Evolutionary conservation across 1,139 yeast species (phyloP), one percentile per base, ranked within the genome.

Genomic region (Zhuliangozyma blackwelliae): DNA sequence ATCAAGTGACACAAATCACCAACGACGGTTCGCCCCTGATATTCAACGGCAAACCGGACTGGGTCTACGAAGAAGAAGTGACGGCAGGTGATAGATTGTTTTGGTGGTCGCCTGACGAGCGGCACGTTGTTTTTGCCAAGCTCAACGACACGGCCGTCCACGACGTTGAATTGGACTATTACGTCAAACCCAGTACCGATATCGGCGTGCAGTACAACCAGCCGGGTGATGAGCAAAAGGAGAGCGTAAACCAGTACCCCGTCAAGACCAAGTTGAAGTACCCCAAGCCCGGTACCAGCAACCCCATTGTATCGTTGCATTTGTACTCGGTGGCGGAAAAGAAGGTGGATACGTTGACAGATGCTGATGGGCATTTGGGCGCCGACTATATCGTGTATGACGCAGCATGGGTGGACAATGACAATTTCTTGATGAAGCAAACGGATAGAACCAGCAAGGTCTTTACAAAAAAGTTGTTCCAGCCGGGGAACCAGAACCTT

Each of bases 1-100:
- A 48, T 9, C 40, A 48, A 9, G 48, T 63, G 5, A 49, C 43
- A 0, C 72, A 67, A 49, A 61, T 92, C 10, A 88, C 97, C 0
- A 41, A 51, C 2, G 89, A 79, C 50, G 97, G 97, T 0, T 74
- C 83, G 5, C 57, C 57, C 1, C 61, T 73, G 32, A 66, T 87
- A n/a, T 77, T 80, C 49, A 88, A 92, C 53, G 99, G 96, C 0
- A 82, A 79, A 44, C 84, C 97, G 0, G 98, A 92, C 52, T 92
- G 98, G 98, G 87, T 92, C 1, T 92, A 92, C 54, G 98, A 92
- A 56, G 98, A 94, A 51, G 98, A 94, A 52, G 89, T 92, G 1
- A 57, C 82, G 5, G 70, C 75, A 0, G 64, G 69, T 5, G 87
- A 83, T 46, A 64, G 64, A 31, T 78, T 94, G 3, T 58, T 88